Evolutionary conservation across 305 asterid genomes (phyloP), one percentile per base, ranked within the genome.

Genomic region (Nicotiana rustica): DNA sequence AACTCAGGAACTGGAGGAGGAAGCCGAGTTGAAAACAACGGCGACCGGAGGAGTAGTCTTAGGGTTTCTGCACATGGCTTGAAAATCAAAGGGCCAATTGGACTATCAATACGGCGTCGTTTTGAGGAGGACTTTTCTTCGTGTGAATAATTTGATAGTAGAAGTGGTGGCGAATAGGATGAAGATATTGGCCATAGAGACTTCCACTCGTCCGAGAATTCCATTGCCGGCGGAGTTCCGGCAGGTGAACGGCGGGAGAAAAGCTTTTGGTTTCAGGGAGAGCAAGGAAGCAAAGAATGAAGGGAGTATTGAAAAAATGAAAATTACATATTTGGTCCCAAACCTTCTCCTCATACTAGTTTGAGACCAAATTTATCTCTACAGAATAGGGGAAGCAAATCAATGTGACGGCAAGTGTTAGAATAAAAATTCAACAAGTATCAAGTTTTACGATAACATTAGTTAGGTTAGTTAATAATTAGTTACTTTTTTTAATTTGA

Each of bases 161-260:
- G 90, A 44, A 90, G 86, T 2, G 93, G 96, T 3, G 95, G 84
- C 1, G 91, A 87, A 81, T 81, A 88, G 10, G 88, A 84, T 64
- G 91, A 90, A 68, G 86, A 86, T 41, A 92, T 73, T 1, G 94
- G 85, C 90, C 90, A 90, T 0, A 77, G 83, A 18, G 90, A 88
- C 59, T 93, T 93, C 97, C 97, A 92, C 57, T 90, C 96, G 15
- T 89, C 89, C 61, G 89, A 86, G 82, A 88, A 91, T 5, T 89
- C 90, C 95, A 89, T 92, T 38, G 9, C 4, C 4, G 10, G 47
- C 10, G 0, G 17, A 10, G 14, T 1, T 12, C 41, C 61, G 19
- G 79, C 25, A 70, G 17, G 5, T 10, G 4, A 38, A 38, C 13
- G 60, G 60, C 62, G 21, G 25, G 21, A 73, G 6, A 67, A 17